These are phyloP conservation scores for Teunomyces aglyptinius DNA, from an alignment of 805 yeast genomes.

Conservation along the genomic window DNA sequence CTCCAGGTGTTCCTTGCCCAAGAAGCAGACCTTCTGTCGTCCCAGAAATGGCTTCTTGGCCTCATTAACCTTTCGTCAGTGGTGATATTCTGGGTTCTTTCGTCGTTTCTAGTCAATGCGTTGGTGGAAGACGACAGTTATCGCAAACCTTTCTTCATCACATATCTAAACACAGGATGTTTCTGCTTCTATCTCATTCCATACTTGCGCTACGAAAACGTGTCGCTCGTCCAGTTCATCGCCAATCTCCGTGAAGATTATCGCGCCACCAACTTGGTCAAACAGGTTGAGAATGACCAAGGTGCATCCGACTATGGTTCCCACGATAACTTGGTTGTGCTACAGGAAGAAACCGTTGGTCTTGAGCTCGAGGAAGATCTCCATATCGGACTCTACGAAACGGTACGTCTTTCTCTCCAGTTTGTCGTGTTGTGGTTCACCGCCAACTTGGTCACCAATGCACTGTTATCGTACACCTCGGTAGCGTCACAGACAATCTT, in stretches of 20 bases:
- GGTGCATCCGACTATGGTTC: constrained; percentile 26
- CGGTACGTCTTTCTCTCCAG: constrained; percentile 70
- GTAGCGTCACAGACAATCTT: constrained; percentile 94
- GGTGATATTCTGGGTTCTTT: constrained; percentile 84
- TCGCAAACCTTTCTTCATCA: constrained; percentile 87
- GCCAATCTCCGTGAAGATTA: constrained; percentile 23
- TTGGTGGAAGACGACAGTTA: constrained; percentile 68
- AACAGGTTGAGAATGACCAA: constrained; percentile 17
- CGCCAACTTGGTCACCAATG: constrained; percentile 87
- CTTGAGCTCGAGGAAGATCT: constrained; percentile 6
- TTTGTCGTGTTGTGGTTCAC: constrained; percentile 87
- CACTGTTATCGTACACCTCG: constrained; percentile 81
- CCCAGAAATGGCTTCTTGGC: constrained; percentile 73
- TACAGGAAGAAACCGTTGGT: constrained; percentile 6
- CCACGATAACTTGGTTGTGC: constrained; percentile 15
- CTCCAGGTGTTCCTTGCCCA: constrained; percentile 19
- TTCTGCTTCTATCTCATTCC: constrained; percentile 78
- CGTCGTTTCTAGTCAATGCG: constrained; percentile 80
- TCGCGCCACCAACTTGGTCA: constrained; percentile 1
- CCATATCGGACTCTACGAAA: constrained; percentile 52
- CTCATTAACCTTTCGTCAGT: constrained; percentile 70
- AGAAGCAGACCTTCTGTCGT: constrained; percentile 22
- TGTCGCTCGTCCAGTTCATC: constrained; percentile 22
- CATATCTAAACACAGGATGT: constrained; percentile 86
- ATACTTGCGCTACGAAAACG: constrained; percentile 33